Base-by-base conservation (phyloP, 805 yeast species). In the Clavispora fructus region DNA sequence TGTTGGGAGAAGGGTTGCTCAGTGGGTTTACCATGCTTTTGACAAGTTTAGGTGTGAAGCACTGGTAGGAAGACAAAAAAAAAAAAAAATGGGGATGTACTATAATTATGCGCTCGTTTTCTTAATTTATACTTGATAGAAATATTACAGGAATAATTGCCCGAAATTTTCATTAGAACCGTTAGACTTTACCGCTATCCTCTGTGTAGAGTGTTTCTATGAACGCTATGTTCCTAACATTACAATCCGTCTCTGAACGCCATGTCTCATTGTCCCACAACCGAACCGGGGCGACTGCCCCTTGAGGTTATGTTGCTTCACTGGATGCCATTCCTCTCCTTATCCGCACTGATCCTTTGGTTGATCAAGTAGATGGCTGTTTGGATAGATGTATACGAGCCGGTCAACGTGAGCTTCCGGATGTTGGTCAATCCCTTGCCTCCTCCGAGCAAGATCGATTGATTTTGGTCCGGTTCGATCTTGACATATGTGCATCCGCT, bases 1-100 rank as follows among this genome's bases (percentile, higher is more conserved):
- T 92, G 3, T 68, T 92, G 17, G 99, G 99, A 14, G 99, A 92
- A 65, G 98, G 99, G 2, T 71, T 92, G 41, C 80, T 89, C 57
- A 87, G 96, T 58, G 85, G 87, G 11, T 69, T 87, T 27, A 86
- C 86, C 35, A 85, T 92, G 92, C 55, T 85, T 1, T 68, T 90
- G 58, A 84, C 95, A 1, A 78, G 85, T 54, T 57, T 87, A 48
- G 76, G 79, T 1, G 69, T 69, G 5, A 47, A 49, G 41, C 64
- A 64, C 49, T 64, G 54, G 38, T 64, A 49, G 47, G 25, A 14
- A 6, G 13, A n/a, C 17, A 31, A 31, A 6, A n/a, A 5, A 19
- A 4, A 3, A 19, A 4, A 4, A 5, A 19, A 19, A 19, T 19
- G 23, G 23, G 23, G 23, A 19, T 19, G 23, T 19, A 19, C 23